These are phyloP conservation scores for Sinapis alba DNA, from an alignment of 441 rosid genomes.

Conservation along the genomic window DNA sequence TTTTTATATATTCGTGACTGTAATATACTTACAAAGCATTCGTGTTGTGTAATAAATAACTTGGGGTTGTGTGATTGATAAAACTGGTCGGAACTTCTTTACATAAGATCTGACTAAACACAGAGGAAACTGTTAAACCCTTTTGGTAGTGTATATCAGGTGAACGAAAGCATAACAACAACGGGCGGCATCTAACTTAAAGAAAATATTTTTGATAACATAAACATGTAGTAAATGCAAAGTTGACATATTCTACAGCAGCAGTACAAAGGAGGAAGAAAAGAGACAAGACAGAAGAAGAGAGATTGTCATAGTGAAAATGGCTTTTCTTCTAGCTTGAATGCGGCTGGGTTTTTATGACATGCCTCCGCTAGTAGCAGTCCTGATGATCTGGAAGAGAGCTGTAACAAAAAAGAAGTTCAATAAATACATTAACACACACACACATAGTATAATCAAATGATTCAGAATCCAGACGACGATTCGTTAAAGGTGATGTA, in stretches of 20 bases:
- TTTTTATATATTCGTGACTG: conserved; percentile 24
- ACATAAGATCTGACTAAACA: background rate
- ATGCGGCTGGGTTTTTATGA: conserved; percentile 42
- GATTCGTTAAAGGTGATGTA: background rate
- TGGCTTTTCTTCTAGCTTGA: background rate
- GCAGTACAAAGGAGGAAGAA: background rate
- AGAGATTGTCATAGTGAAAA: background rate
- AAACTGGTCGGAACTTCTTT: background rate
- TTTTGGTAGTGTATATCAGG: background rate
- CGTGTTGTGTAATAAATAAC: conserved; percentile 27
- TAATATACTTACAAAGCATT: conserved; percentile 23
- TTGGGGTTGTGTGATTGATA: conserved; percentile 5
- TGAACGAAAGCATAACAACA: background rate
- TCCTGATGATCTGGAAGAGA: conserved; percentile 94
- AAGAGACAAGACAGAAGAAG: conserved; percentile 14
- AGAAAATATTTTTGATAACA: background rate
- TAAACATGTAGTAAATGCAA: conserved; percentile 11
- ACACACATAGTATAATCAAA: background rate
- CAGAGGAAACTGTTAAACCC: background rate
- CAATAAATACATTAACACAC: background rate
- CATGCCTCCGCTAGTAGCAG: conserved; percentile 85
- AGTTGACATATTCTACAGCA: conserved; percentile 15
- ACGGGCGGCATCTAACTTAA: background rate
- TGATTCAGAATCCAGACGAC: background rate
- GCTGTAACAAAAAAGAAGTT: conserved; percentile 48